Evolutionary conservation across 2,329 filamentous ascomycete species (phyloP).

Genomic region (Elsinoe fawcettii): DNA sequence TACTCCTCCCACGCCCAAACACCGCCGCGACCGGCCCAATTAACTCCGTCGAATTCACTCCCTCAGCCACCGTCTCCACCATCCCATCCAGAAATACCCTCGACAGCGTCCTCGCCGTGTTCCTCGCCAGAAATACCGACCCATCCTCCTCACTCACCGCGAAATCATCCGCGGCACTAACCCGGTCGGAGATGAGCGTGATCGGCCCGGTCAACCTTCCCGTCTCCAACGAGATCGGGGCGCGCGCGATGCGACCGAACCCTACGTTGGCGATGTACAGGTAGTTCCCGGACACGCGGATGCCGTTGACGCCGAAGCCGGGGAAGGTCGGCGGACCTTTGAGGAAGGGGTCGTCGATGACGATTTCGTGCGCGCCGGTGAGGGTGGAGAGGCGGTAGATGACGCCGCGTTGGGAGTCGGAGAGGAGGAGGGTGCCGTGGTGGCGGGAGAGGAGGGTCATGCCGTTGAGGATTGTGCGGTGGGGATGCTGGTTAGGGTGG

Average conservation of each 20-base stretch:
- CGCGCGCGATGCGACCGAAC: neutral
- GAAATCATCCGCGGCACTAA: neutral
- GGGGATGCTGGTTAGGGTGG: neutral
- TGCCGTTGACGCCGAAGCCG: neutral
- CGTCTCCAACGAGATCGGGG: neutral
- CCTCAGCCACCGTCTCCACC: neutral
- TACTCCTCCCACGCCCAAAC: neutral
- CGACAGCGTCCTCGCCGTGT: neutral
- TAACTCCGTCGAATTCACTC: neutral
- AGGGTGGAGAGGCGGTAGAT: neutral
- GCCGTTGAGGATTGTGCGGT: neutral
- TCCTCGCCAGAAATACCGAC: neutral
- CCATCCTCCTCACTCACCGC: neutral
- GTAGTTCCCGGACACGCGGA: neutral
- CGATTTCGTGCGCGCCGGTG: neutral
- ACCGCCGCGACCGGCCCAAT: neutral
- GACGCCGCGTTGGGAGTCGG: neutral
- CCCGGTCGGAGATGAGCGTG: neutral
- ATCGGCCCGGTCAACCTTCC: neutral
- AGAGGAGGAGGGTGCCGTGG: neutral
- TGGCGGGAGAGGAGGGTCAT: neutral
- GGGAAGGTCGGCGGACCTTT: neutral
- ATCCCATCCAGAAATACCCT: neutral
- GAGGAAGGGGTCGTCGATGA: neutral
- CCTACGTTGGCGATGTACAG: neutral